phyloP scores from a whole-genome alignment of 768 basidiomycete genomes.

The Boletus pseudopeckii region DNA sequence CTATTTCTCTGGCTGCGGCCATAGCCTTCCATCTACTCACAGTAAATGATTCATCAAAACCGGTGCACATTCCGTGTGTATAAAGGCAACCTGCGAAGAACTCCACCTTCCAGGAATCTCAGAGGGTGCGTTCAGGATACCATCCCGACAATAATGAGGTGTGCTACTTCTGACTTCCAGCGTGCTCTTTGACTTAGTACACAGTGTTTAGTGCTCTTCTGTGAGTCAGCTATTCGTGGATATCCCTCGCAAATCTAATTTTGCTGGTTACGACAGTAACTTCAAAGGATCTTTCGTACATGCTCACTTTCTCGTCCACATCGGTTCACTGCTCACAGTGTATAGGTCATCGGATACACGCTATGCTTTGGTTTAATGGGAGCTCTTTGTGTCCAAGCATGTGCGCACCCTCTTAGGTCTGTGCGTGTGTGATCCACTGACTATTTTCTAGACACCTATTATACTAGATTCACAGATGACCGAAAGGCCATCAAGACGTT shows the following conservation, averaged over 20 bases:
- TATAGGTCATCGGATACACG: slow-evolving; percentile 15
- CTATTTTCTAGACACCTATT: slow-evolving; percentile 17
- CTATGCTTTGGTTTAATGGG: not conserved
- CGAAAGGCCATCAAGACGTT: slow-evolving; percentile 7
- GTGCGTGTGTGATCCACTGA: no score
- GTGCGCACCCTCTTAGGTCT: no score
- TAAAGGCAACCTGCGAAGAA: not conserved
- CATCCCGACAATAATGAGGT: not conserved
- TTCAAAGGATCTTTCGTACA: not conserved
- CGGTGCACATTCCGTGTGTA: not conserved
- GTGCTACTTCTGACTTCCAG: not conserved
- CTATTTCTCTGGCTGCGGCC: not conserved
- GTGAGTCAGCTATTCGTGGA: not conserved
- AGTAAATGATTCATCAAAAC: not conserved
- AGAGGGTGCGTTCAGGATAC: not conserved
- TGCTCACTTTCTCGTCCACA: not conserved
- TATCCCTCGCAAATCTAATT: not conserved
- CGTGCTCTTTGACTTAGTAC: not conserved
- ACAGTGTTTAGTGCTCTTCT: not conserved
- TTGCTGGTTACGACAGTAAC: not conserved
- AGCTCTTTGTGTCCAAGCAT: no score
- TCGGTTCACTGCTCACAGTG: not conserved
- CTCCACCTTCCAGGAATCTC: not conserved
- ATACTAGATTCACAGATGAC: slow-evolving; percentile 17
- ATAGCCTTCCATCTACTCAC: not conserved